A percentile compares a stretch with the other conserved stretches of the same genome.
Evolutionary conservation across 225 moss, liverwort and hornwort genomes (phyloP).

Genomic region (Lunularia cruciata): DNA sequence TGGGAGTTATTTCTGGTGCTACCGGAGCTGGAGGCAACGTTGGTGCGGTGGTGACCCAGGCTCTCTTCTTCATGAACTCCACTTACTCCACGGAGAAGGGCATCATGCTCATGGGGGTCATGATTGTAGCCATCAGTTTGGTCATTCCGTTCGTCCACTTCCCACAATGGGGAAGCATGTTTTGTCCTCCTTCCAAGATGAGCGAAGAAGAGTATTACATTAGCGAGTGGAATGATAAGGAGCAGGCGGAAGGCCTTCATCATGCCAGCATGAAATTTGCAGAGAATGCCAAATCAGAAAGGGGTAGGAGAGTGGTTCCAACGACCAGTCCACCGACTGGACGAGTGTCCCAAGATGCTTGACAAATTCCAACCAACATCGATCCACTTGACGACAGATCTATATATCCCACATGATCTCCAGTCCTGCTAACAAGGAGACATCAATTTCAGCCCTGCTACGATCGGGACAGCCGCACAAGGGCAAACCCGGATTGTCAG

Average conservation of each 20-base stretch:
- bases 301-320: constrained; percentile 24
- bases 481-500: too few species aligned
- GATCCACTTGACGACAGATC: background rate
- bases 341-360: background rate
- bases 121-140: constrained; percentile 47
- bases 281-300: constrained; percentile 48
- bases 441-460: background rate
- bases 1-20: constrained; percentile 66
- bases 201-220: constrained; percentile 55
- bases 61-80: constrained; percentile 54
- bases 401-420: background rate
- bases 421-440: background rate
- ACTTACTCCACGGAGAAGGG: constrained; percentile 50
- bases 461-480: too few species aligned
- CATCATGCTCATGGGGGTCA: constrained; percentile 64
- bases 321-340: background rate
- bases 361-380: background rate
- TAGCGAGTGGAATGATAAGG: constrained; percentile 47
- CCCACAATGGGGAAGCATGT: constrained; percentile 74
- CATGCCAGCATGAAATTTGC: constrained; percentile 57
- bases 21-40: constrained; percentile 76
- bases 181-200: constrained; percentile 32
- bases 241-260: constrained; percentile 56
- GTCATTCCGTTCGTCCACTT: constrained; percentile 45
- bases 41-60: constrained; percentile 56